Percentiles rank a stretch among this genome's conserved stretches.
These are phyloP conservation scores for Alternaria burnsii DNA, from an alignment of 2,329 filamentous ascomycete genomes.

Conservation along the genomic window DNA sequence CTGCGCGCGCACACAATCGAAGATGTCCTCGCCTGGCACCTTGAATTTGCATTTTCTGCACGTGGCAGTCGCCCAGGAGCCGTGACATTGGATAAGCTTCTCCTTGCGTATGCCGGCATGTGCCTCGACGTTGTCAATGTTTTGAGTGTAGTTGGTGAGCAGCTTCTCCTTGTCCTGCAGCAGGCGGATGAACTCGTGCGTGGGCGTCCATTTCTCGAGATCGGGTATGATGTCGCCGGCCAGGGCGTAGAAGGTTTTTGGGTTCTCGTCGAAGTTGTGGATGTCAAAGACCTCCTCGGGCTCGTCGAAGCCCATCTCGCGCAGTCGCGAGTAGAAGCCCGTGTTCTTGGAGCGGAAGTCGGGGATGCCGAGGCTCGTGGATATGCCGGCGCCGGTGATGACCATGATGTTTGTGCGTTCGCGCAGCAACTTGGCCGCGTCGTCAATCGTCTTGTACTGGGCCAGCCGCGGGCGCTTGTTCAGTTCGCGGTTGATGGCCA, in stretches of 20 bases:
- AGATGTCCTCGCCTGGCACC: conserved; percentile 79
- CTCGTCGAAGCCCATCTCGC: conserved; percentile 78
- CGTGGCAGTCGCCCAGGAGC: conserved; percentile 90
- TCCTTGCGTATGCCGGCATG: conserved; percentile 81
- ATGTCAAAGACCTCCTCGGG: conserved; percentile 98
- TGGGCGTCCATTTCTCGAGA: conserved; percentile 83
- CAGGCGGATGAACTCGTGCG: conserved; percentile 90
- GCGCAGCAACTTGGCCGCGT: conserved; percentile 80
- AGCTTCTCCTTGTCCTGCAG: conserved; percentile 89
- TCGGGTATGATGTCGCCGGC: conserved; percentile 89
- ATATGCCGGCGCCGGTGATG: conserved; percentile 94
- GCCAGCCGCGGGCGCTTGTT: conserved; percentile 80
- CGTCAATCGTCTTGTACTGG: conserved; percentile 84
- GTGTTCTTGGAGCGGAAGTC: conserved; percentile 95
- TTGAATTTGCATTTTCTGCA: conserved; percentile 83
- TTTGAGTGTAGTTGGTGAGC: conserved; percentile 97
- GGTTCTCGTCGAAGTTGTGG: conserved; percentile 82
- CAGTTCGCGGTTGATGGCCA: conserved; percentile 82
- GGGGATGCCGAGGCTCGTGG: conserved; percentile 93
- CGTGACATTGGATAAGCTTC: conserved; percentile 94
- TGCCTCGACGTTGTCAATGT: conserved; percentile 95
- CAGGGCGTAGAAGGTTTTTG: conserved; percentile 86
- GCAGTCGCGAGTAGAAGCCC: conserved; percentile 87
- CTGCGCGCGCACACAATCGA: conserved; percentile 78
- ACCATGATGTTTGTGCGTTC: conserved; percentile 86